Evolutionary conservation across 116 monocot genomes (phyloP).

Genomic region (Zostera marina): DNA sequence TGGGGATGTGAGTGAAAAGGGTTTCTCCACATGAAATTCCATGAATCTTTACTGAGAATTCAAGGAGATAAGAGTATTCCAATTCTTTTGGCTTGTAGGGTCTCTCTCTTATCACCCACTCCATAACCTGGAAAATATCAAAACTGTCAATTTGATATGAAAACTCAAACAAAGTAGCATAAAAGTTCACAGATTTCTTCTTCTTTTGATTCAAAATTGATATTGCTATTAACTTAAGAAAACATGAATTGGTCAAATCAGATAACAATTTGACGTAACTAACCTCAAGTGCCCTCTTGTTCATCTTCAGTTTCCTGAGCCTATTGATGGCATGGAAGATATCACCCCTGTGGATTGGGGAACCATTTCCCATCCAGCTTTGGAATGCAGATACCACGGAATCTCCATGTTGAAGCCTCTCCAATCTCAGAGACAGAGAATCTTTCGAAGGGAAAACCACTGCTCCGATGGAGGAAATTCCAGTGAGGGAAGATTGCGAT

Average conservation of each 20-base stretch:
- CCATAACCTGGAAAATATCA: slow-evolving; percentile 51
- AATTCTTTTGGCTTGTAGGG: slow-evolving; percentile 79
- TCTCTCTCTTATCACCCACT: slow-evolving; percentile 87
- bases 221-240: too few species aligned
- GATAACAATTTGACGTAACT: background rate
- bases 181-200: too few species aligned
- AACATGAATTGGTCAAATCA: too few species aligned
- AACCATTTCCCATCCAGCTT: slow-evolving; percentile 85
- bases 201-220: too few species aligned
- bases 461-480: background rate
- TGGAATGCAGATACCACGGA: slow-evolving; percentile 47
- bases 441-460: slow-evolving; percentile 2
- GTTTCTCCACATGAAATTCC: slow-evolving; percentile 63
- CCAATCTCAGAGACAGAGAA: slow-evolving; percentile 40
- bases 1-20: slow-evolving; percentile 62
- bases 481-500: background rate
- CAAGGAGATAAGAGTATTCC: slow-evolving; percentile 84
- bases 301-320: slow-evolving; percentile 47
- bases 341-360: slow-evolving; percentile 49
- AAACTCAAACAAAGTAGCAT: too few species aligned
- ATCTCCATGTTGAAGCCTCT: slow-evolving; percentile 33
- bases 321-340: slow-evolving; percentile 83
- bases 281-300: slow-evolving; percentile 85
- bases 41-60: slow-evolving; percentile 76
- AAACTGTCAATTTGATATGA: background rate